Base-by-base conservation (phyloP, 441 rosid species). In the Erodium moschatum region DNA sequence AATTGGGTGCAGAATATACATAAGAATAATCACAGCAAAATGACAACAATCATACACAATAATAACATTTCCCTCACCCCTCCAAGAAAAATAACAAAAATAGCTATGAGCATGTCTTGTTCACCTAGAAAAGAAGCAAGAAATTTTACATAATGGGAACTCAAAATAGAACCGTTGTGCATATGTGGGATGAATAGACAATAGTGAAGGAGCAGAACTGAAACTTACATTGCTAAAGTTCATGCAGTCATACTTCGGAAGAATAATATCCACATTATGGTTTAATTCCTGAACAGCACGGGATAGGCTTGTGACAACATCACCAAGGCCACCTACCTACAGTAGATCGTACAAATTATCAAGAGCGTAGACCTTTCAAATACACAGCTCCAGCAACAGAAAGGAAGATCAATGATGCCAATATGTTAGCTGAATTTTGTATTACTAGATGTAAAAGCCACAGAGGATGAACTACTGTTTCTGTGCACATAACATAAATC, bases 311-410 rank as follows among this genome's bases (percentile, higher is more conserved):
- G 97, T 94, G 75, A 94, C 93, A 9, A 94, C 96, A 82, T 94
- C 97, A 70, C 97, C 98, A 54, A 94, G 83, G 65, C 98, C 98
- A 77, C 98, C 98, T 76, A 94, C 97, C 98, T 91, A 85, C 82
- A 82, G 64, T 35, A 80, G 44, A 75, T 69, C 67, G 72, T 54
- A 54, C 20, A 54, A 54, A 54, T 54, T 16, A 54, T 16, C 61
- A 54, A 54, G 21, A 54, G 12, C 1, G 19, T 16, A 8, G 61
- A 54, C 61, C 61, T 54, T 16, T 16, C 61, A 54, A 54, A 54
- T 54, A 54, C 61, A 15, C 20, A 54, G 8, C 61, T 54, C 61
- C 61, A 54, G 61, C 61, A 54, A 54, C 20, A 54, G 61, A 16
- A 52, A 54, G 61, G 20, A 54, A 54, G 8, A 15, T 16, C 61